A percentile compares a stretch with the other conserved stretches of the same genome.
Conservation (phyloP, 2,329 filamentous ascomycete species). For the Penicillium palitans region DNA sequence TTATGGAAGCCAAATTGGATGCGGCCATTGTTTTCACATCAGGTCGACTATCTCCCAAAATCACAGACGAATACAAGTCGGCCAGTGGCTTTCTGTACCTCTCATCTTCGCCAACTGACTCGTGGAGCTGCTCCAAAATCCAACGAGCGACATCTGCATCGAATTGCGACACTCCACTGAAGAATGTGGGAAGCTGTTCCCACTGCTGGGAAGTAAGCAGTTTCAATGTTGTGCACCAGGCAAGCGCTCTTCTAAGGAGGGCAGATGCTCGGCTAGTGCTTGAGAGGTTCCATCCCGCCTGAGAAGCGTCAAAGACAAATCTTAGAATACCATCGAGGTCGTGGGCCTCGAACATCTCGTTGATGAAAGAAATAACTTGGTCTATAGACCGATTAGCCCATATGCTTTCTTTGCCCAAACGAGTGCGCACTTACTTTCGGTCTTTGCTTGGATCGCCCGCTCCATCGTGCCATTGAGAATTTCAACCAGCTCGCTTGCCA, state of each 20-base stretch:
- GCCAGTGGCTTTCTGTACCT: constrained; percentile 27
- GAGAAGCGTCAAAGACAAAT: constrained; percentile 30
- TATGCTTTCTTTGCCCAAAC: neutral
- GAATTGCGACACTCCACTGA: constrained; percentile 28
- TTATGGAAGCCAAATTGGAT: constrained; percentile 35
- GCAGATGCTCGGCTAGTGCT: constrained; percentile 36
- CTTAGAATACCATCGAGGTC: constrained; percentile 30
- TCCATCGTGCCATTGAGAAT: constrained; percentile 40
- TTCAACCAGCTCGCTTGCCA: constrained; percentile 38
- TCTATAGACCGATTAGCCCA: constrained; percentile 20
- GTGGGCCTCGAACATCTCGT: constrained; percentile 26
- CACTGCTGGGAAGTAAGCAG: constrained; percentile 23
- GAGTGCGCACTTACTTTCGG: constrained; percentile 29
- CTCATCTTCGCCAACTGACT: constrained; percentile 23
- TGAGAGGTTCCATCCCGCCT: constrained; percentile 28
- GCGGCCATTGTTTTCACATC: constrained; percentile 33
- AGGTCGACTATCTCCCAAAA: constrained; percentile 28
- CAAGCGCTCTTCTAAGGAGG: constrained; percentile 37
- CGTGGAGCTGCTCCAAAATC: constrained; percentile 36
- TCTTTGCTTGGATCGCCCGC: constrained; percentile 31
- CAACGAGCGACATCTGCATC: constrained; percentile 39
- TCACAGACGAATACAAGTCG: constrained; percentile 33
- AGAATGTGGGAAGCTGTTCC: constrained; percentile 23
- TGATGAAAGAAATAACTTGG: constrained; percentile 21
- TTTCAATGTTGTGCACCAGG: constrained; percentile 34